These are phyloP conservation scores for Didymella segeticola DNA, from an alignment of 2,329 filamentous ascomycete genomes.

Conservation along the genomic window DNA sequence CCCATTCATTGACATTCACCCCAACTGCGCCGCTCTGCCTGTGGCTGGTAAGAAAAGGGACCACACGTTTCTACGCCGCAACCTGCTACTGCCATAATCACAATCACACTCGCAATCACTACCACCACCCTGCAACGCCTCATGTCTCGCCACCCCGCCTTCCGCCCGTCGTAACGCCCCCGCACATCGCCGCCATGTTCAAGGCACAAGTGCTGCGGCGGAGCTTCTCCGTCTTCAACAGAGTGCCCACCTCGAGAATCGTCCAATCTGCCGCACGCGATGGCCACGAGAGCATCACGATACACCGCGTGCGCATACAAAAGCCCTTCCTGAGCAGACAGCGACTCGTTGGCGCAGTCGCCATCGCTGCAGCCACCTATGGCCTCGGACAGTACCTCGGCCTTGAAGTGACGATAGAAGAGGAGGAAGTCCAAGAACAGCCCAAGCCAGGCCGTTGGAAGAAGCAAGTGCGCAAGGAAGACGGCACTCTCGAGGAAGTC, in stretches of 20 bases:
- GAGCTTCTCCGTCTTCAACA: conserved; percentile 45
- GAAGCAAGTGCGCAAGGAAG: conserved; percentile 11
- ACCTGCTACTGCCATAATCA: background rate
- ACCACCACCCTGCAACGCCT: conserved; percentile 12
- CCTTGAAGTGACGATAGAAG: conserved; percentile 33
- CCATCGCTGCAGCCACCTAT: conserved; percentile 29
- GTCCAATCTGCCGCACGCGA: conserved; percentile 36
- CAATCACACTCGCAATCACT: no score
- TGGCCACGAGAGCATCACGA: conserved; percentile 39
- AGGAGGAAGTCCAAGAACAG: conserved; percentile 17
- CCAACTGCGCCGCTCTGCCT: conserved; percentile 4
- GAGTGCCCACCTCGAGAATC: conserved; percentile 32
- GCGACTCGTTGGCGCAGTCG: conserved; percentile 31
- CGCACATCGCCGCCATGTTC: conserved; percentile 44
- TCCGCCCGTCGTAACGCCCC: conserved; percentile 20
- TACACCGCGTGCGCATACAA: conserved; percentile 52
- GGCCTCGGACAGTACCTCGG: conserved; percentile 32
- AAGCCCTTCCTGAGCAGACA: conserved; percentile 39
- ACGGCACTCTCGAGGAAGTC: conserved; percentile 25
- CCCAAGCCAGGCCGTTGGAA: conserved; percentile 8
- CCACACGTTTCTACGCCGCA: background rate
- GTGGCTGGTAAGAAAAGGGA: background rate
- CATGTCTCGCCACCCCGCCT: conserved; percentile 27
- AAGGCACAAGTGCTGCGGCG: conserved; percentile 47
- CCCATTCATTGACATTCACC: conserved; percentile 1